phyloP scores from a whole-genome alignment of 1,284 basidiomycete species.

The Entoloma clypeatum region DNA sequence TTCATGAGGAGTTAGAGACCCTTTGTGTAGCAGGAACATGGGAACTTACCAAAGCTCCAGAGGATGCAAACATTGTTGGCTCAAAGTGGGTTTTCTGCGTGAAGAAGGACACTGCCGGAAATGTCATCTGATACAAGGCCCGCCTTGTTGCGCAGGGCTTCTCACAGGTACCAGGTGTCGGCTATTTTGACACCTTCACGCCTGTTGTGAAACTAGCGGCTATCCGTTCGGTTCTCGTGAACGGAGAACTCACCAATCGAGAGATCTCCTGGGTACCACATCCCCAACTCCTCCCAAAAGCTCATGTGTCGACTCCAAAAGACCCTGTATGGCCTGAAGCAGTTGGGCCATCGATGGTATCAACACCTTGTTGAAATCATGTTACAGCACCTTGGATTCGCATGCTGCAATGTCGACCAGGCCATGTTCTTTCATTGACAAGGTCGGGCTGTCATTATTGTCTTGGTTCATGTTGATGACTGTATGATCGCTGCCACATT shows the following conservation, averaged over 20 bases:
- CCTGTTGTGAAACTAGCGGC: conserved; percentile 34
- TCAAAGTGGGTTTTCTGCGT: no score
- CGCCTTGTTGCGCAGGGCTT: conserved; percentile 18
- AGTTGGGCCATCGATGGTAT: conserved; percentile 21
- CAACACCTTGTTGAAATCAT: conserved; percentile 18
- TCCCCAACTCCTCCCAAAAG: no score
- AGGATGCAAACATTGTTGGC: no score
- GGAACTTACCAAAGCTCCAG: no score
- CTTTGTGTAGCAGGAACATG: no score
- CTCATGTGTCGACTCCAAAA: no score
- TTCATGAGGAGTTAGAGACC: no score
- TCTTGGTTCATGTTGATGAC: no score
- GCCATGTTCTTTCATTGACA: no score
- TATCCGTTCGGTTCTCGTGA: conserved; percentile 32
- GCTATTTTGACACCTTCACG: conserved; percentile 39
- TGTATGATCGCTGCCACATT: conserved; percentile 4
- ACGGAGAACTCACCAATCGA: conserved; percentile 31
- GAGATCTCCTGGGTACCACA: conserved; percentile 29
- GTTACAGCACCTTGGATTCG: no score
- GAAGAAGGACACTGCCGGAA: not conserved
- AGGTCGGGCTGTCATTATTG: no score
- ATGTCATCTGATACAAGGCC: conserved; percentile 6
- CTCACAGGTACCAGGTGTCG: conserved; percentile 9
- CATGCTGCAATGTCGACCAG: conserved; percentile 17
- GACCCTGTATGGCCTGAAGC: conserved; percentile 24